Percentiles rank a stretch among this genome's conserved stretches.
Evolutionary conservation across 1,139 yeast genomes (phyloP).

Genomic region (Debaryomyces psychrophilus): DNA sequence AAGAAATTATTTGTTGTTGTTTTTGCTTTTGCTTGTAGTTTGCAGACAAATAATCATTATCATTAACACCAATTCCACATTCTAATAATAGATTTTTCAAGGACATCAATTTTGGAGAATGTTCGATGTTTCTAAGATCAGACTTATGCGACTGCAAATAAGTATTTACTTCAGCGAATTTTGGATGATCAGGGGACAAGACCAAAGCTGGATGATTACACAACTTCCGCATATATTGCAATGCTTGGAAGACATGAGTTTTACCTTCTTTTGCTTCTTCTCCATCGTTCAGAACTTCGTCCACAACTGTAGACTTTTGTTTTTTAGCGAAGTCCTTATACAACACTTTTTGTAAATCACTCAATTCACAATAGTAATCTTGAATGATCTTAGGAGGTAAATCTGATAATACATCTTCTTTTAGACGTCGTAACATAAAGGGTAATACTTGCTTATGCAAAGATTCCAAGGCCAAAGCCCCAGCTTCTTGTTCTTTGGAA

Average conservation of each 20-base stretch:
- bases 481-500: slow-evolving; percentile 94
- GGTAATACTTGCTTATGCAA: slow-evolving; percentile 96
- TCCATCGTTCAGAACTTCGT: slow-evolving; percentile 54
- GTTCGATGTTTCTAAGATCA: slow-evolving; percentile 70
- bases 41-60: slow-evolving; percentile 42
- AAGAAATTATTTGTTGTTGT: slow-evolving; percentile 39
- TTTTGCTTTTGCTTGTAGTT: slow-evolving; percentile 26
- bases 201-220: slow-evolving; percentile 98
- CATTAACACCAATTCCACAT: slow-evolving; percentile 87
- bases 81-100: slow-evolving; percentile 79
- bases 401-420: slow-evolving; percentile 94
- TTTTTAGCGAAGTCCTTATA: slow-evolving; percentile 91
- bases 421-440: slow-evolving; percentile 90
- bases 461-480: slow-evolving; percentile 93
- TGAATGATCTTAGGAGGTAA: slow-evolving; percentile 98
- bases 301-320: slow-evolving; percentile 73
- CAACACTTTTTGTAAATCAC: slow-evolving; percentile 83
- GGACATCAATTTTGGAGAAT: slow-evolving; percentile 89
- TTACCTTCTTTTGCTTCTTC: slow-evolving; percentile 55
- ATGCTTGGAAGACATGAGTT: slow-evolving; percentile 95
- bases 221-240: slow-evolving; percentile 94
- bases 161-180: slow-evolving; percentile 62
- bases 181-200: slow-evolving; percentile 84
- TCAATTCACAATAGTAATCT: slow-evolving; percentile 94
- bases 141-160: slow-evolving; percentile 63